These are phyloP conservation scores for Coniochaeta sp. DNA, from an alignment of 2,329 filamentous ascomycete species.

Conservation along the genomic window DNA sequence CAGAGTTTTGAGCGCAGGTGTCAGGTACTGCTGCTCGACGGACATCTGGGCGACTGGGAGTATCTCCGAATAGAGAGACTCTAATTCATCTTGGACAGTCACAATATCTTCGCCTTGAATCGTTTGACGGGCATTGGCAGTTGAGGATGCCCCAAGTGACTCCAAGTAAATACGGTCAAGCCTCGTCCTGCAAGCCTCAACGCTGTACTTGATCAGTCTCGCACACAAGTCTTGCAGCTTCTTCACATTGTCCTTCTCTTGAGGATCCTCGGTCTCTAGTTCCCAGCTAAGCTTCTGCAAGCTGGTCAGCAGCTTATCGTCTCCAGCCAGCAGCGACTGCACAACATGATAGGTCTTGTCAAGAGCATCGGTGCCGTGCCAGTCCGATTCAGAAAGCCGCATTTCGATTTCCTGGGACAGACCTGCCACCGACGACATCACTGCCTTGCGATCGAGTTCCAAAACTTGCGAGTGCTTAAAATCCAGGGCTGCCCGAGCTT, in stretches of 20 bases:
- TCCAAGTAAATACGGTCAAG: slow-evolving; percentile 51
- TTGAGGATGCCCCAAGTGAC: slow-evolving; percentile 23
- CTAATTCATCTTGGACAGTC: slow-evolving; percentile 55
- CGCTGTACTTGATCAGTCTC: slow-evolving; percentile 49
- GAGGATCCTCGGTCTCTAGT: slow-evolving; percentile 43
- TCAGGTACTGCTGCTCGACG: slow-evolving; percentile 58
- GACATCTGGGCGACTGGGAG: slow-evolving; percentile 65
- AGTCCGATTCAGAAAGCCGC: slow-evolving; percentile 40
- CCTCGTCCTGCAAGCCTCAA: slow-evolving; percentile 45
- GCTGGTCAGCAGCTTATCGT: slow-evolving; percentile 58
- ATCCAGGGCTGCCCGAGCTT: slow-evolving; percentile 26
- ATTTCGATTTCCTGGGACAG: slow-evolving; percentile 38
- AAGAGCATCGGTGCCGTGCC: slow-evolving; percentile 38
- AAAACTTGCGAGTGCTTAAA: slow-evolving; percentile 27
- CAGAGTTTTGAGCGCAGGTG: slow-evolving; percentile 46
- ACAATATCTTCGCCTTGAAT: slow-evolving; percentile 32
- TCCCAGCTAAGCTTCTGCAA: slow-evolving; percentile 60
- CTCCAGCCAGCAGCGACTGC: slow-evolving; percentile 44
- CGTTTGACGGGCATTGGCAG: slow-evolving; percentile 10
- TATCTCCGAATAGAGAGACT: slow-evolving; percentile 63
- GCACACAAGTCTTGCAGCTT: slow-evolving; percentile 53
- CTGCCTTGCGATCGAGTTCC: slow-evolving; percentile 31
- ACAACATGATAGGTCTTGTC: slow-evolving; percentile 40
- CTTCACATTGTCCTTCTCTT: slow-evolving; percentile 45
- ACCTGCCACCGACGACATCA: slow-evolving; percentile 39